phyloP scores from a whole-genome alignment of 139 green algal genomes.

The Zygnema cylindricum region DNA sequence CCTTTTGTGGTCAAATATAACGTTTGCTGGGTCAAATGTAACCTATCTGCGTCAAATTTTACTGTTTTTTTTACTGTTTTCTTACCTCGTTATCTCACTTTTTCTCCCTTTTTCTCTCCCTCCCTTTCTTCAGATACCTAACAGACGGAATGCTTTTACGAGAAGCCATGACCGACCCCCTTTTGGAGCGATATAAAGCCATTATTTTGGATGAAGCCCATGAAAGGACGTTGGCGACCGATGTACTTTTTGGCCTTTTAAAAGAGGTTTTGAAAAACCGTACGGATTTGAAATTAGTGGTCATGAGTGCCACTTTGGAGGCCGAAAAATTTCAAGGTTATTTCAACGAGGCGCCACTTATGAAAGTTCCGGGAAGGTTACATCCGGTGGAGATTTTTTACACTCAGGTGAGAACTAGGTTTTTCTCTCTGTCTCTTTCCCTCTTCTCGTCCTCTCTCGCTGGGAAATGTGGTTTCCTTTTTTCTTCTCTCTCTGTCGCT shows the following conservation, averaged over 20 bases:
- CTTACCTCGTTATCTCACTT: too few relatives aligned
- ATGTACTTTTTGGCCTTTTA: slow-evolving; percentile 88
- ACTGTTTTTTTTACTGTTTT: too few relatives aligned
- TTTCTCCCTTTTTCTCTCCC: too few relatives aligned
- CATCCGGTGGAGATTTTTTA: slow-evolving; percentile 99
- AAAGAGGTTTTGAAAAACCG: slow-evolving; percentile 87
- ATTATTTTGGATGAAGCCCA: slow-evolving; percentile 90
- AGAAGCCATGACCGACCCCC: slow-evolving; percentile 72
- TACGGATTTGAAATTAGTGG: slow-evolving; percentile 94
- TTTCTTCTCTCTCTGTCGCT: too few relatives aligned
- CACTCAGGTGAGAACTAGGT: slow-evolving; percentile 79
- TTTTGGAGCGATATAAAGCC: slow-evolving; percentile 69
- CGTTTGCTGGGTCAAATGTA: too few relatives aligned
- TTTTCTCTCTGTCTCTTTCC: too few relatives aligned
- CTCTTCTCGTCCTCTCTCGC: too few relatives aligned
- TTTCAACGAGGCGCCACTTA: slow-evolving; percentile 92
- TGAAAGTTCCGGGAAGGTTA: slow-evolving; percentile 96
- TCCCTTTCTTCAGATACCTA: slow-evolving; percentile 64
- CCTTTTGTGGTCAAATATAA: too few relatives aligned
- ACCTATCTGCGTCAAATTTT: too few relatives aligned
- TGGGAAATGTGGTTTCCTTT: too few relatives aligned
- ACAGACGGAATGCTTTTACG: slow-evolving; percentile 74
- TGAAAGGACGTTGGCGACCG: slow-evolving; percentile 84
- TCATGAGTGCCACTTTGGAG: slow-evolving; percentile 99
- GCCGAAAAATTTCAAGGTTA: slow-evolving; percentile 99